Evolutionary conservation across 2,329 filamentous ascomycete species (phyloP).

Genomic region (Aspergillus pseudonomiae): DNA sequence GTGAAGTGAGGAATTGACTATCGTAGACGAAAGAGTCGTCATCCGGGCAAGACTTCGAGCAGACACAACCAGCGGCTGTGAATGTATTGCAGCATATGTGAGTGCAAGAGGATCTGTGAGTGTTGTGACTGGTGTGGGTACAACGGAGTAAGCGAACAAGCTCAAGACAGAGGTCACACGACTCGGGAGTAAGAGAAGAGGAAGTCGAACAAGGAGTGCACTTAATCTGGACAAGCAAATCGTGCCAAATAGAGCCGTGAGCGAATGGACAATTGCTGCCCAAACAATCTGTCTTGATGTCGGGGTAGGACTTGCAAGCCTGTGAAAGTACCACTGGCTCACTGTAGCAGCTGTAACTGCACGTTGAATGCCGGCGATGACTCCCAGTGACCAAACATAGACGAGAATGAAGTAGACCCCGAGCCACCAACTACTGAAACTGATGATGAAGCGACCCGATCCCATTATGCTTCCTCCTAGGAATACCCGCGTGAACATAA

Average conservation of each 20-base stretch:
- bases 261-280: conserved; percentile 79
- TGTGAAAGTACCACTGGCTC: conserved; percentile 99
- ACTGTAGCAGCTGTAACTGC: conserved; percentile 92
- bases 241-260: conserved; percentile 86
- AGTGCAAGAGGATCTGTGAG: conserved; percentile 89
- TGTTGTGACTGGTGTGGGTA: conserved; percentile 82
- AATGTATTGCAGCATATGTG: conserved; percentile 93
- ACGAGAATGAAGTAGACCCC: conserved; percentile 89
- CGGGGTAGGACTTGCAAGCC: conserved; percentile 75
- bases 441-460: conserved; percentile 72
- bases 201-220: conserved; percentile 77
- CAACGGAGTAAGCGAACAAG: conserved; percentile 74
- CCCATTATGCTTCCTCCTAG: conserved; percentile 80
- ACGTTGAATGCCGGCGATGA: conserved; percentile 86
- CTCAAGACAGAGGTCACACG: conserved; percentile 70
- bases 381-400: conserved; percentile 91
- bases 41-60: conserved; percentile 80
- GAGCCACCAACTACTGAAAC: conserved; percentile 90
- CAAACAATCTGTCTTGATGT: conserved; percentile 79
- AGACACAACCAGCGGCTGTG: conserved; percentile 75
- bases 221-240: conserved; percentile 87
- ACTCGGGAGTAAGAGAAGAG: conserved; percentile 79
- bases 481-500: conserved; percentile 95
- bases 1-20: conserved; percentile 66
- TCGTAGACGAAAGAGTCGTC: conserved; percentile 73